Evolutionary conservation across 1,139 yeast species (phyloP), one percentile per base, ranked within the genome.

Genomic region (Arxiozyma slooffiae): DNA sequence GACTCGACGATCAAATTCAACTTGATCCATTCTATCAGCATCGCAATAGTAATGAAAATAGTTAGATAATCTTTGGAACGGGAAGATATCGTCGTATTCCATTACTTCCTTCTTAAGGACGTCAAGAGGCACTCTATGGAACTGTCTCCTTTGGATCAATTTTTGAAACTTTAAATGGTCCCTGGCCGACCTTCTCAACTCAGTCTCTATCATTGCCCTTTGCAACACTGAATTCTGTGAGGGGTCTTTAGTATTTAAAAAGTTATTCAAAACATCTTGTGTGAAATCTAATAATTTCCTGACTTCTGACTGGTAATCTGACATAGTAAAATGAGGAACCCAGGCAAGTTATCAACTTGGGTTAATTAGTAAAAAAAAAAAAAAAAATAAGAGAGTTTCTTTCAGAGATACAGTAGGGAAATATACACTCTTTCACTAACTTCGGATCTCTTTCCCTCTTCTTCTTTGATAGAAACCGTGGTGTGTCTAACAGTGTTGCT

Each of bases 271-370:
- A 14, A 53, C 44, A 20, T 38, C 23, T 21, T 50, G 44, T 2
- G 59, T 51, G 49, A 57, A 55, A 4, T 46, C 46, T 18, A 54
- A 47, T 16, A 57, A 39, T 37, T 52, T 53, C 22, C 21, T 18
- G 11, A 57, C 55, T 30, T 57, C 55, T 22, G 47, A 46, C 8
- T 49, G 42, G 41, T 53, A 52, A 21, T 52, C 55, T 47, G 43
- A 39, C 48, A 40, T 40, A 17, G 6, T 30, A 30, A 30, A n/a
- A n/a, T n/a, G n/a, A n/a, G n/a, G n/a, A n/a, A n/a, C n/a, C n/a
- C n/a, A n/a, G n/a, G n/a, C n/a, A n/a, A n/a, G n/a, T n/a, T n/a
- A n/a, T n/a, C n/a, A n/a, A n/a, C n/a, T n/a, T n/a, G n/a, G n/a
- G n/a, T n/a, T n/a, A n/a, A n/a, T n/a, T n/a, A n/a, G n/a, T n/a